Percentiles rank a stretch among this genome's conserved stretches.
Conservation (phyloP, 148 eudicot genomes). For the Euryodendron excelsum region DNA sequence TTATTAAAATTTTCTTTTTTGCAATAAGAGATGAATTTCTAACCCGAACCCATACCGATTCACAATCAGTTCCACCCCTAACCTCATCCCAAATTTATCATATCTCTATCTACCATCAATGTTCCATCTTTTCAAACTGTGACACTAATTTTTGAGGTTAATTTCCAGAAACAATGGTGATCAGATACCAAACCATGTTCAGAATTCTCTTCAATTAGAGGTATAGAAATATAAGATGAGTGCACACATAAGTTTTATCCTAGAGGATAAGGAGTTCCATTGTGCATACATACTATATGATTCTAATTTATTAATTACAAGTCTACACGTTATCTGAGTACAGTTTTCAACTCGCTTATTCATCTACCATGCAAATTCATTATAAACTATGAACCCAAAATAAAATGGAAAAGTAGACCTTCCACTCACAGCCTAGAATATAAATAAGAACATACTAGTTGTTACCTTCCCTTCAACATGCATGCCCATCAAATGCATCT, state of each 20-base stretch:
- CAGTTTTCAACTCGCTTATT: neutral
- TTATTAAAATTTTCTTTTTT: too few species aligned
- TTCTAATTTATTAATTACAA: neutral
- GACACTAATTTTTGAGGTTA: neutral
- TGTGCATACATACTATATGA: neutral
- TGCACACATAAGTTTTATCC: neutral
- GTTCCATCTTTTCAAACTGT: neutral
- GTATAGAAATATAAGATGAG: neutral
- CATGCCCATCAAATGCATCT: conserved; percentile 80
- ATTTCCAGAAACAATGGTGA: neutral
- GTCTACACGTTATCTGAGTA: neutral
- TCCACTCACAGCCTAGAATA: neutral
- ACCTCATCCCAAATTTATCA: neutral
- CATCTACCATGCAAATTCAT: neutral
- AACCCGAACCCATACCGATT: too few species aligned
- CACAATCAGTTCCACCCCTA: too few species aligned
- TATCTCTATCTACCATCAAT: neutral
- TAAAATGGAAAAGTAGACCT: neutral
- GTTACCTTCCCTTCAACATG: too few species aligned
- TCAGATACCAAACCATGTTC: neutral
- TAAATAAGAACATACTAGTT: neutral
- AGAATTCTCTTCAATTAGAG: neutral
- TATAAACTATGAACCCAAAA: neutral
- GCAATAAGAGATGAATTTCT: too few species aligned
- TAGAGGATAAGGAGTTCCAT: neutral